Evolutionary conservation across 345 rosid species (phyloP), one percentile per base, ranked within the genome.

Genomic region (Syzygium aromaticum): DNA sequence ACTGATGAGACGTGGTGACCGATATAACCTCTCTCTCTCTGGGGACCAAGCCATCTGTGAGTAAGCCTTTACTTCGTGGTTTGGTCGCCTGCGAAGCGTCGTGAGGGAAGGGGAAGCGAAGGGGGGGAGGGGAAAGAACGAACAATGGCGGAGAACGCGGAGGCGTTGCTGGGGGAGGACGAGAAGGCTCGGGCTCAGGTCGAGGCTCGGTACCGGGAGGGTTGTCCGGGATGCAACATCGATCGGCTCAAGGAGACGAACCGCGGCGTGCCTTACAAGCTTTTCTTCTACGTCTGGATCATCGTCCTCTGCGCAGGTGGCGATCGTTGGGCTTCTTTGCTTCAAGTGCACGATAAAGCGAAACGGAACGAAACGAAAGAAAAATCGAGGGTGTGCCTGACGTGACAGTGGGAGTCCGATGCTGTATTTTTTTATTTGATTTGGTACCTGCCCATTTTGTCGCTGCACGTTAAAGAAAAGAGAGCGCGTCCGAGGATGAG

Each of bases 251-350:
- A 92, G 84, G 86, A 88, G 57, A 22, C 80, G 19, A 85, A 89
- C 13, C 85, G 56, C 5, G 90, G 92, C 19, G 85, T 90, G 59
- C 95, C 94, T 85, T 92, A 89, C 90, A 88, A 84, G 64, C 89
- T 89, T 73, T 87, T 94, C 88, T 90, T 93, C 86, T 92, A 85
- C 84, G 91, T 93, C 84, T 93, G 94, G 93, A 23, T 91, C 84
- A 89, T 94, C 88, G 92, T 93, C 56, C 94, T 94, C 86, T 93
- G 91, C 89, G 91, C 95, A 40, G 94, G 96, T 93, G 51, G 80
- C 80, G 25, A 33, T 40, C 80, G 49, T 19, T 22, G 80, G 21
- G 80, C 46, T 38, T 0, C 46, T 33, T 22, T 10, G 80, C 7
- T 73, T 0, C 8, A 19, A 67, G 23, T 67, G 4, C 80, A 4